Evolutionary conservation across 1,284 basidiomycete species (phyloP).

Genomic region (Ustilago bromivora): DNA sequence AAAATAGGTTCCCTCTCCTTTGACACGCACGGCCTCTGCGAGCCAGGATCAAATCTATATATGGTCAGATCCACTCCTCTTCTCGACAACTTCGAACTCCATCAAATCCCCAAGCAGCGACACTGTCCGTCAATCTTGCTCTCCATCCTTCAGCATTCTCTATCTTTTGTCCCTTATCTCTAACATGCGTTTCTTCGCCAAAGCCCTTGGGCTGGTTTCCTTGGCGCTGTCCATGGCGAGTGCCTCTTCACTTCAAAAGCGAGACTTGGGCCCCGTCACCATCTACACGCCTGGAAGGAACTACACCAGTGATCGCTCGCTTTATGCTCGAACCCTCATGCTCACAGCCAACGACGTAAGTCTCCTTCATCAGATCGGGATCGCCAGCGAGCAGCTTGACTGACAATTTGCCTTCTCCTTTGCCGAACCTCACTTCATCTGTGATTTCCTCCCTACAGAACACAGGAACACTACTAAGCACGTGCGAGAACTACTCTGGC

Average conservation of each 20-base stretch:
- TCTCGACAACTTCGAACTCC: no score
- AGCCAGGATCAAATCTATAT: no score
- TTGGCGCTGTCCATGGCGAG: conserved; percentile 14
- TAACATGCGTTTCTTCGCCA: conserved; percentile 15
- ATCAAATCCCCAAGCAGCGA: no score
- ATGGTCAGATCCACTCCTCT: no score
- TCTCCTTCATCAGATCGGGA: not conserved
- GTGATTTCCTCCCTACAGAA: conserved; percentile 7
- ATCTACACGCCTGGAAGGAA: conserved; percentile 40
- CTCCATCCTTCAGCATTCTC: no score
- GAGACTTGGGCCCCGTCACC: conserved; percentile 38
- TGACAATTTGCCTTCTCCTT: no score
- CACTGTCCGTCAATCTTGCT: no score
- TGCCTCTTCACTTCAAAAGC: conserved; percentile 28
- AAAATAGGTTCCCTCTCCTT: no score
- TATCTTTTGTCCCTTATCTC: no score
- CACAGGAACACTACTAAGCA: conserved; percentile 32
- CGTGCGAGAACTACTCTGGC: conserved; percentile 44
- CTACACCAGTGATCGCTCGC: conserved; percentile 34
- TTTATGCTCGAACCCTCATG: conserved; percentile 41
- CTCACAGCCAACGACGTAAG: conserved; percentile 37
- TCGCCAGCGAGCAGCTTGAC: no score
- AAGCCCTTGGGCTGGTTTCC: conserved; percentile 13
- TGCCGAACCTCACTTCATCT: no score
- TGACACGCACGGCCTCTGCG: no score